phyloP scores from a whole-genome alignment of 2,329 filamentous ascomycete species.

The Diaporthe amygdali region DNA sequence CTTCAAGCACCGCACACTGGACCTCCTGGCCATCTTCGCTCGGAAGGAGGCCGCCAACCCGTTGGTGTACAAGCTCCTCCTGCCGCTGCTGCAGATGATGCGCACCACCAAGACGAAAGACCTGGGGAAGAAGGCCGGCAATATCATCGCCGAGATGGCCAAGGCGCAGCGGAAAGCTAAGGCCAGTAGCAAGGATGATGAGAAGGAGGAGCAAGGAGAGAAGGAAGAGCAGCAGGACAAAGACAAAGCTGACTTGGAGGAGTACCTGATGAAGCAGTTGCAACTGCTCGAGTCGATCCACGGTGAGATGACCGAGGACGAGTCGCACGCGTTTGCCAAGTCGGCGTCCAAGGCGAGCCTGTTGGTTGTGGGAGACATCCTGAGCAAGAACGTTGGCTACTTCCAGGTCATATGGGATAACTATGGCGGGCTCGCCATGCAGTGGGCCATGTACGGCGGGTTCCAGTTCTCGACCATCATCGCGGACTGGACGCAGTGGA shows the following conservation, averaged over 20 bases:
- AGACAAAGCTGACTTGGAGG: slow-evolving; percentile 44
- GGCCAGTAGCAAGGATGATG: slow-evolving; percentile 48
- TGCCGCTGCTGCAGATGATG: slow-evolving; percentile 78
- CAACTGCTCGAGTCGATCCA: slow-evolving; percentile 71
- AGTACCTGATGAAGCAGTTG: slow-evolving; percentile 53
- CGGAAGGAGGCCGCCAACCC: slow-evolving; percentile 75
- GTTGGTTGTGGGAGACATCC: slow-evolving; percentile 67
- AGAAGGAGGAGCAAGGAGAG: slow-evolving; percentile 30
- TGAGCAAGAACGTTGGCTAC: slow-evolving; percentile 47
- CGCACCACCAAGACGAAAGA: slow-evolving; percentile 79
- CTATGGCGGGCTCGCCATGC: slow-evolving; percentile 56
- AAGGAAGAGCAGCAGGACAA: slow-evolving; percentile 28
- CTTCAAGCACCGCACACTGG: slow-evolving; percentile 93
- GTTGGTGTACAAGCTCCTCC: slow-evolving; percentile 71
- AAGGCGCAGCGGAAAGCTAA: slow-evolving; percentile 67
- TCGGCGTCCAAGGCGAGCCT: slow-evolving; percentile 77
- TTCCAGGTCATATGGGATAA: slow-evolving; percentile 42
- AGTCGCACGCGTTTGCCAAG: slow-evolving; percentile 72
- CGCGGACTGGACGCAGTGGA: slow-evolving; percentile 76
- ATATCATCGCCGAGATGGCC: slow-evolving; percentile 75
- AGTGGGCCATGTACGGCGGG: slow-evolving; percentile 19
- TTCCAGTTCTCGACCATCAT: slow-evolving; percentile 60
- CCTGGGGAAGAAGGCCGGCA: slow-evolving; percentile 73
- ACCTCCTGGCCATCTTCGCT: slow-evolving; percentile 84
- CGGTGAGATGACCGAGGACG: slow-evolving; percentile 64